Evolutionary conservation across 345 rosid genomes (phyloP), one percentile per base, ranked within the genome.

Genomic region (Hevea brasiliensis): DNA sequence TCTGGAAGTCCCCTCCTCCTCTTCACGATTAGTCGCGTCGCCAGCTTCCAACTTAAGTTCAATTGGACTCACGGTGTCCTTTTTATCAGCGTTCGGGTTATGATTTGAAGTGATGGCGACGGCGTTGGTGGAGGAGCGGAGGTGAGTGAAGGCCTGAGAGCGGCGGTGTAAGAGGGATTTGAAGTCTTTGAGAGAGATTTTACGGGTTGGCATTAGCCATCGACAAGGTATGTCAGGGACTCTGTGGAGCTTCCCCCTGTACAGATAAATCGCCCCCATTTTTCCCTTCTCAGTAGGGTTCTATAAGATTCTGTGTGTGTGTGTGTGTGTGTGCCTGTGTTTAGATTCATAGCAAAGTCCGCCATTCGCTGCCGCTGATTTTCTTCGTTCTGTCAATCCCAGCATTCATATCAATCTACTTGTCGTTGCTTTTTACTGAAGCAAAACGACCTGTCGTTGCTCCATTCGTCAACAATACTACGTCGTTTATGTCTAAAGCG

Each of bases 161-260:
- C 94, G 94, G 77, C 94, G 93, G 65, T 71, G 70, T 65, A 85
- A 81, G 60, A 94, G 97, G 73, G 85, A 70, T 78, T 79, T 84
- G 85, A 92, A 94, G 61, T 92, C 88, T 53, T 81, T 84, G 65
- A 85, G 74, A 72, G 97, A 85, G 65, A 94, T 81, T 63, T 77
- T 77, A 42, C 68, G 89, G 3, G 79, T 45, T 12, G 97, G 97
- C 94, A 88, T 87, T 10, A 55, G 82, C 98, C 97, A 94, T 57
- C 87, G 86, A 47, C 98, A 90, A 73, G 92, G 92, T 0, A 83
- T 84, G 76, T 87, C 93, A n/a, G 94, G 89, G 41, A 87, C 88
- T 78, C 90, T 83, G 85, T 92, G 98, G 44, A 94, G 89, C 80
- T 91, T 92, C 54, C 98, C 97, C 76, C 97, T 85, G 93, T 91